Percentiles rank a stretch among this genome's conserved stretches.
Evolutionary conservation across 352 stramenopile genomes (phyloP).

Genomic region (Phytophthora citrophthora): DNA sequence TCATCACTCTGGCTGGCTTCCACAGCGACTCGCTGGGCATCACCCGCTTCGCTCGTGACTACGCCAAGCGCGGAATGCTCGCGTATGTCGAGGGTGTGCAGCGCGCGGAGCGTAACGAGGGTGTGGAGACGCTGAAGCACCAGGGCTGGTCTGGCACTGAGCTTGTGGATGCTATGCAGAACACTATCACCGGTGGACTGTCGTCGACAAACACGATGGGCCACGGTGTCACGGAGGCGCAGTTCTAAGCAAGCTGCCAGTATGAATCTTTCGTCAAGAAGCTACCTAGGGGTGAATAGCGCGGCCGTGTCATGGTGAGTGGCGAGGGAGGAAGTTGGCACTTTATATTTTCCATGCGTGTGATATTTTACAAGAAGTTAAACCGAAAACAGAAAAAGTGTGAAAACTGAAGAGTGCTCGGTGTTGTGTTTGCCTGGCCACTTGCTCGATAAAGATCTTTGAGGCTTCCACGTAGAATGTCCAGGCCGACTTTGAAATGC

Average conservation of each 20-base stretch:
- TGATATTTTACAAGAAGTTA: slow-evolving; percentile 37
- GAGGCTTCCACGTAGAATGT: not conserved
- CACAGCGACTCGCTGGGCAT: slow-evolving; percentile 97
- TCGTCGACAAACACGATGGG: slow-evolving; percentile 98
- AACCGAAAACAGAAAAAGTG: slow-evolving; percentile 32
- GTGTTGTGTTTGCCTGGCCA: not conserved
- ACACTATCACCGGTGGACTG: slow-evolving; percentile 95
- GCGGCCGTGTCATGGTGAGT: slow-evolving; percentile 8
- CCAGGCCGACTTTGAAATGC: not conserved
- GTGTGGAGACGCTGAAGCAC: slow-evolving; percentile 97
- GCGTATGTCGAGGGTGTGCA: slow-evolving; percentile 98
- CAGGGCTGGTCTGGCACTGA: slow-evolving; percentile 98
- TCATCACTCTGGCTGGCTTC: slow-evolving; percentile 99
- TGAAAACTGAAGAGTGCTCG: slow-evolving; percentile 1
- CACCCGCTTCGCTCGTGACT: slow-evolving; percentile 94
- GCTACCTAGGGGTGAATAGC: slow-evolving; percentile 19
- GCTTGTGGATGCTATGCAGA: slow-evolving; percentile 96
- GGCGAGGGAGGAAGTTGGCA: slow-evolving; percentile 14
- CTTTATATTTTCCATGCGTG: slow-evolving; percentile 36
- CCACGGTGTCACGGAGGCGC: slow-evolving; percentile 96
- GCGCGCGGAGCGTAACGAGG: slow-evolving; percentile 93
- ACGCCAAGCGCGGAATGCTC: slow-evolving; percentile 91
- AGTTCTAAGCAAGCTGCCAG: slow-evolving; percentile 85
- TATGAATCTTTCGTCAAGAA: slow-evolving; percentile 11
- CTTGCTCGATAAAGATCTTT: not conserved